Evolutionary conservation across 345 rosid species (phyloP).

Genomic region (Kernera saxatilis): DNA sequence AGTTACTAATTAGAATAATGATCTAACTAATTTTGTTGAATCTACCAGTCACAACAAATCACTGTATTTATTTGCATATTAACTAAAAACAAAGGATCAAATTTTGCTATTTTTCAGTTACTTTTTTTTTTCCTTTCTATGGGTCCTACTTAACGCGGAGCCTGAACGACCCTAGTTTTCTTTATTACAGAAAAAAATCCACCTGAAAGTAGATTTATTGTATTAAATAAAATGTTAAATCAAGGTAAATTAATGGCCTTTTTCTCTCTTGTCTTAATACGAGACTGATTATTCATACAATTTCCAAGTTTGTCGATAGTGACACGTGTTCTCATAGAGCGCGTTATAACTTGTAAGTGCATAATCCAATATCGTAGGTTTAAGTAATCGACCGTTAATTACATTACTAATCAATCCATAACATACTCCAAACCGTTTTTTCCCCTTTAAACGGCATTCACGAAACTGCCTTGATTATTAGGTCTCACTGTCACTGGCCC

Average conservation of each 20-base stretch:
- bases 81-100: not conserved
- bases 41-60: not conserved
- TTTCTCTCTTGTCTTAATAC: not conserved
- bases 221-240: not conserved
- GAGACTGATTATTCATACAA: slow-evolving; percentile 6
- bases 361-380: not conserved
- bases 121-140: no score
- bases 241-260: not conserved
- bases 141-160: slow-evolving; percentile 1
- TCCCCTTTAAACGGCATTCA: no score
- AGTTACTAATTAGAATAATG: no score
- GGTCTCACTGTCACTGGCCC: no score
- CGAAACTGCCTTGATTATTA: no score
- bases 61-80: not conserved
- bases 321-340: not conserved
- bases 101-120: not conserved
- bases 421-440: not conserved
- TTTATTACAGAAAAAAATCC: not conserved
- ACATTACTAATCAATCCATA: not conserved
- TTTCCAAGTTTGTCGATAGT: not conserved
- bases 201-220: not conserved
- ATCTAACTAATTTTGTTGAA: not conserved
- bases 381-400: not conserved
- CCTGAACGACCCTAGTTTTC: no score
- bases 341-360: not conserved